Conservation (phyloP, 2,329 filamentous ascomycete genomes). For the Botrytis tulipae region DNA sequence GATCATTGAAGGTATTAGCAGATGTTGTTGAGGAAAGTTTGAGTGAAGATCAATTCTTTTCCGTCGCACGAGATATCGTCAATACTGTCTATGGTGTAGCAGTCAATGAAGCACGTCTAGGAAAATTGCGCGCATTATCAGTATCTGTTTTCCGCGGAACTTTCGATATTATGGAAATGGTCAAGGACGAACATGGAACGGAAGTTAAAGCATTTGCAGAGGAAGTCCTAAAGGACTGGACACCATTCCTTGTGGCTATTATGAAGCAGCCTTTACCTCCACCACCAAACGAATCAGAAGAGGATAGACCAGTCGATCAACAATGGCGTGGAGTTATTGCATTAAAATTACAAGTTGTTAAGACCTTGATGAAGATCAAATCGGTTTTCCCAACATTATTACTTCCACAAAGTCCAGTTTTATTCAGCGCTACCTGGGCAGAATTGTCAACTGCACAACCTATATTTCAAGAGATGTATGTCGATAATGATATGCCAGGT, state of each 20-base stretch:
- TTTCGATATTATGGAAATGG: conserved; percentile 95
- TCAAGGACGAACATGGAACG: conserved; percentile 85
- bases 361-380: conserved; percentile 87
- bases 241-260: conserved; percentile 80
- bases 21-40: conserved; percentile 93
- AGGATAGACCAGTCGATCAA: conserved; percentile 58
- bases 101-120: conserved; percentile 69
- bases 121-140: conserved; percentile 76
- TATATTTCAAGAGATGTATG: conserved; percentile 79
- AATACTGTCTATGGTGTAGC: conserved; percentile 81
- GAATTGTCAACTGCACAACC: conserved; percentile 73
- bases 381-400: conserved; percentile 79
- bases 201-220: conserved; percentile 89
- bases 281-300: conserved; percentile 51
- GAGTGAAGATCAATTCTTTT: conserved; percentile 93
- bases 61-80: conserved; percentile 81
- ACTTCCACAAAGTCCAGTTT: conserved; percentile 73
- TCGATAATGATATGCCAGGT: conserved; percentile 80
- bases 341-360: conserved; percentile 90
- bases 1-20: conserved; percentile 80
- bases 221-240: conserved; percentile 79
- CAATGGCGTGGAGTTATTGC: conserved; percentile 79
- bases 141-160: conserved; percentile 87
- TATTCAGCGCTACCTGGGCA: conserved; percentile 88
- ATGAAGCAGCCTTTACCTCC: conserved; percentile 72